A percentile compares a stretch with the other conserved stretches of the same genome.
Evolutionary conservation across 768 basidiomycete species (phyloP).

Genomic region (Hydnomerulius pinastri): DNA sequence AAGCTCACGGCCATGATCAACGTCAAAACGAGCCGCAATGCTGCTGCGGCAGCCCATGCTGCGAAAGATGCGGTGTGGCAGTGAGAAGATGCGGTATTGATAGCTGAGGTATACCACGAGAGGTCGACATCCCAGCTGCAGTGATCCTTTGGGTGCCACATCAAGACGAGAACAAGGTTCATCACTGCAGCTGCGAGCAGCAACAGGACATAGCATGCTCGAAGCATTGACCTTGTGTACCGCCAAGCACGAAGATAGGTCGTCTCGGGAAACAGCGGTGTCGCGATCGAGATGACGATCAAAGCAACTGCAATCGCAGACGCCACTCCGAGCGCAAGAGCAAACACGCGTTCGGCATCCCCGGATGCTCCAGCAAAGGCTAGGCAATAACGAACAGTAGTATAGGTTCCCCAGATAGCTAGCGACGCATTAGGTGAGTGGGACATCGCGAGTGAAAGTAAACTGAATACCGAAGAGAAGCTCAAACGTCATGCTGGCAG

Average conservation of each 20-base stretch:
- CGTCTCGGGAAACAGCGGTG: slow-evolving; percentile 36
- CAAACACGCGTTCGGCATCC: slow-evolving; percentile 39
- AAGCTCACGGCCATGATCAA: slow-evolving; percentile 52
- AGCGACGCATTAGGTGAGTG: not conserved
- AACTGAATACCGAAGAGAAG: slow-evolving; percentile 38
- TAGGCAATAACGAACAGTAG: slow-evolving; percentile 63
- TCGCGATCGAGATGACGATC: slow-evolving; percentile 41
- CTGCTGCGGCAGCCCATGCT: slow-evolving; percentile 55
- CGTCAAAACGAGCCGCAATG: slow-evolving; percentile 57
- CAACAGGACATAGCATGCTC: slow-evolving; percentile 45
- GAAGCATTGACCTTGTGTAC: slow-evolving; percentile 29
- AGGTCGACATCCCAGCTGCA: slow-evolving; percentile 69
- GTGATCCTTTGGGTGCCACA: slow-evolving; percentile 53
- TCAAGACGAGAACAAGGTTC: slow-evolving; percentile 55
- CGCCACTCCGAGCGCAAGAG: slow-evolving; percentile 27
- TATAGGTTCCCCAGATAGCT: slow-evolving; percentile 67
- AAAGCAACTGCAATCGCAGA: slow-evolving; percentile 25
- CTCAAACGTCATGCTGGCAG: slow-evolving; percentile 30
- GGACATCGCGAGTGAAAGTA: slow-evolving; percentile 1
- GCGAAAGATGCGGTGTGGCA: slow-evolving; percentile 38
- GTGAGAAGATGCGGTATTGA: slow-evolving; percentile 13
- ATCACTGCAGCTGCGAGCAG: slow-evolving; percentile 53
- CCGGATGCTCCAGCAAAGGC: slow-evolving; percentile 51
- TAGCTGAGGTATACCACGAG: slow-evolving; percentile 54
- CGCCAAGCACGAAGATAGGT: slow-evolving; percentile 10